Conservation (phyloP, 441 rosid species). For the Aleurites moluccanus region DNA sequence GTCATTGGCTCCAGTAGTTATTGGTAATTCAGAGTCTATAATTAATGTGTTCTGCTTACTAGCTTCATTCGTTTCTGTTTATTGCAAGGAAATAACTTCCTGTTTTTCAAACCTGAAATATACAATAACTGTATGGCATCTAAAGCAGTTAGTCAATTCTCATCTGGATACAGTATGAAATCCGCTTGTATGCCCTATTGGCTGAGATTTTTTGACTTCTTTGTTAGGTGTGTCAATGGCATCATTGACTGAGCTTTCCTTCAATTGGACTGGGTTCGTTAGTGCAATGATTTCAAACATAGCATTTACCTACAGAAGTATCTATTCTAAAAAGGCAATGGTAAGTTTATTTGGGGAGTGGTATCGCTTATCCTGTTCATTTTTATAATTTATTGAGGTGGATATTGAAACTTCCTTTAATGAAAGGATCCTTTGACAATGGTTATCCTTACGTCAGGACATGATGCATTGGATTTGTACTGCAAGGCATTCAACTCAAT, state of each 20-base stretch:
- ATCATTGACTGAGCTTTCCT: conserved; percentile 65
- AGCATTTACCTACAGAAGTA: conserved; percentile 69
- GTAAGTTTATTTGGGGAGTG: conserved; percentile 27
- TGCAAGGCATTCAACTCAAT: background rate
- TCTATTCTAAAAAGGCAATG: conserved; percentile 73
- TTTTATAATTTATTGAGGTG: background rate
- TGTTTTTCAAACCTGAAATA: background rate
- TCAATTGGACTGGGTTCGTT: conserved; percentile 65
- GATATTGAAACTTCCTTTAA: background rate
- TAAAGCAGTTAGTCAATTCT: conserved; percentile 6
- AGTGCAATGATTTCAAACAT: conserved; percentile 72
- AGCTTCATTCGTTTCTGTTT: background rate
- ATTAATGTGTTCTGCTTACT: background rate
- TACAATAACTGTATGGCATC: background rate
- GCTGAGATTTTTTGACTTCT: conserved; percentile 20
- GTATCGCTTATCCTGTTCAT: background rate
- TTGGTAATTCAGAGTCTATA: conserved; percentile 33
- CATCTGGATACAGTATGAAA: background rate
- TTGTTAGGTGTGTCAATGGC: conserved; percentile 63
- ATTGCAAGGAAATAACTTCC: background rate
- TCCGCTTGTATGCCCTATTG: background rate
- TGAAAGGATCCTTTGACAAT: background rate
- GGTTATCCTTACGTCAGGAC: background rate
- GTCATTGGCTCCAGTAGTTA: conserved; percentile 63
- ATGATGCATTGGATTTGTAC: background rate